Percentiles rank a stretch among this genome's conserved stretches.
Conservation (phyloP, 2,329 filamentous ascomycete genomes). For the Epichloe scottii region DNA sequence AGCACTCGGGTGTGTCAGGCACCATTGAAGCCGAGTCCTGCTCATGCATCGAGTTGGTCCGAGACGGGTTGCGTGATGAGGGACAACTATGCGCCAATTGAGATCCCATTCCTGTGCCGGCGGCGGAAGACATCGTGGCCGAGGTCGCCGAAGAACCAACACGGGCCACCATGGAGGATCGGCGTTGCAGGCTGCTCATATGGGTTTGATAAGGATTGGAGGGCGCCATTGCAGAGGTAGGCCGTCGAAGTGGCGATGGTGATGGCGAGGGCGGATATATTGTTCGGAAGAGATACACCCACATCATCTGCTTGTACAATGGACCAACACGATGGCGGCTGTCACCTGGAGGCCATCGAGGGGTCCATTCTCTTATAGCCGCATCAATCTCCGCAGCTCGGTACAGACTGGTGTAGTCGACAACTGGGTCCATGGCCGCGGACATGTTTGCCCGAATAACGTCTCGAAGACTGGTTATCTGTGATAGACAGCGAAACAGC, state of each 20-base stretch:
- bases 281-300: slow-evolving; percentile 50
- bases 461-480: slow-evolving; percentile 68
- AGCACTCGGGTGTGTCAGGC: slow-evolving; percentile 10
- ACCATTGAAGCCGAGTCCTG: slow-evolving; percentile 13
- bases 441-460: slow-evolving; percentile 56
- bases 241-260: slow-evolving; percentile 16
- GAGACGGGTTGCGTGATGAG: slow-evolving; percentile 22
- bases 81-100: slow-evolving; percentile 18
- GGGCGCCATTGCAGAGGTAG: slow-evolving; percentile 18
- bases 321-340: slow-evolving; percentile 42
- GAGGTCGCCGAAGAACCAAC: slow-evolving; percentile 7
- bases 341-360: slow-evolving; percentile 45
- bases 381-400: slow-evolving; percentile 65
- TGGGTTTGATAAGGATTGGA: slow-evolving; percentile 9
- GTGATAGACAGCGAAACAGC: slow-evolving; percentile 64
- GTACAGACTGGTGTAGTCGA: slow-evolving; percentile 62
- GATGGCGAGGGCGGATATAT: slow-evolving; percentile 42
- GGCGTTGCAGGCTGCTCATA: slow-evolving; percentile 12
- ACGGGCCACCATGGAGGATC: slow-evolving; percentile 24
- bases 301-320: slow-evolving; percentile 54
- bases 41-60: slow-evolving; percentile 29
- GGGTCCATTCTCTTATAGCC: slow-evolving; percentile 62
- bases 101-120: background rate
- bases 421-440: slow-evolving; percentile 48
- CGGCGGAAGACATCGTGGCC: background rate